Evolutionary conservation across 2,329 filamentous ascomycete species (phyloP).

Genomic region (Diaporthe longicolla): DNA sequence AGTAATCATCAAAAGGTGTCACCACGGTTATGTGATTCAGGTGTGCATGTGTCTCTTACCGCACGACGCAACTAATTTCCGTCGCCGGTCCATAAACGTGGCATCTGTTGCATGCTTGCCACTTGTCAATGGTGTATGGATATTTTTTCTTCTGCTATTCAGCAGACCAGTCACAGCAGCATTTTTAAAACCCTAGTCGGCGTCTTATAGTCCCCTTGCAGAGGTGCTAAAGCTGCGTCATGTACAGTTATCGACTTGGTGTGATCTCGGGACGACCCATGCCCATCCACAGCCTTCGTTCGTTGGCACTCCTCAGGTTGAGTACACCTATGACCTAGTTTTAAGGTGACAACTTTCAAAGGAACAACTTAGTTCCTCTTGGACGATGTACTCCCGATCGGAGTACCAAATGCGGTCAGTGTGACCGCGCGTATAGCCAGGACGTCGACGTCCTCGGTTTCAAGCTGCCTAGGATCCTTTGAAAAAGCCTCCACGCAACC

Average conservation of each 20-base stretch:
- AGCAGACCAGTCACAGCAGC: neutral
- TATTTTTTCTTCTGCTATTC: neutral
- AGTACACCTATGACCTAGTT: neutral
- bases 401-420: conserved; percentile 29
- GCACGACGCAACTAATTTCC: neutral
- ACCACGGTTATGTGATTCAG: neutral
- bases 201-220: neutral
- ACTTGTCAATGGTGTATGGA: neutral
- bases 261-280: neutral
- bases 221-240: neutral
- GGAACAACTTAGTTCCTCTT: conserved; percentile 4
- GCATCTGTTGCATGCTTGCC: neutral
- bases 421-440: conserved; percentile 21
- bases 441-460: conserved; percentile 23
- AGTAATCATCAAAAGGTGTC: conserved; percentile 13
- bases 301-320: neutral
- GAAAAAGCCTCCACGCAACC: conserved; percentile 27
- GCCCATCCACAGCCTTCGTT: neutral
- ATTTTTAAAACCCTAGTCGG: no score
- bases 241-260: neutral
- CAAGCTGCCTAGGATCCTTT: conserved; percentile 30
- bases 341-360: no score
- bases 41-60: neutral
- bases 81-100: neutral
- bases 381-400: conserved; percentile 12